Conservation (phyloP, 495 filamentous ascomycete species). For the Neurospora sp. region DNA sequence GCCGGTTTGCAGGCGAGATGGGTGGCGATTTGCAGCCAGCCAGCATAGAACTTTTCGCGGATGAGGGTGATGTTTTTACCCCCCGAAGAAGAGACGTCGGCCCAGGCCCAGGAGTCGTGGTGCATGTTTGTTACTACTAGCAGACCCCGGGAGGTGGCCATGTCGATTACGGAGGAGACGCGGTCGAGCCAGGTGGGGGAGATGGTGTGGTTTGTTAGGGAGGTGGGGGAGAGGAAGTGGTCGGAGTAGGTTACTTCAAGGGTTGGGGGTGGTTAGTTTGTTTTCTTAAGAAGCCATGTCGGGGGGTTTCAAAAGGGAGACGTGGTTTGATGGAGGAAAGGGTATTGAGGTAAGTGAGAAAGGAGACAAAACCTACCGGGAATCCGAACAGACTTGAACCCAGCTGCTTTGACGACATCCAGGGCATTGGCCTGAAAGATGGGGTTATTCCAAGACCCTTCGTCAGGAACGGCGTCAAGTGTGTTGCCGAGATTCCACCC, state of each 20-base stretch:
- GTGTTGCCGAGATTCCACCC: slow-evolving; percentile 53
- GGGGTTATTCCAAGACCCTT: slow-evolving; percentile 52
- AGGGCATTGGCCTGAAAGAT: slow-evolving; percentile 41
- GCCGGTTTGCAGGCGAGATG: slow-evolving; percentile 46
- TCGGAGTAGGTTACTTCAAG: slow-evolving; percentile 53
- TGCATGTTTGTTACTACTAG: slow-evolving; percentile 51
- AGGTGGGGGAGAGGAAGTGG: slow-evolving; percentile 36
- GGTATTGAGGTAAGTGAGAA: too few relatives aligned
- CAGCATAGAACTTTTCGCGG: slow-evolving; percentile 45
- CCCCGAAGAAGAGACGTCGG: slow-evolving; percentile 36
- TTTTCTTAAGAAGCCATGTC: neutral
- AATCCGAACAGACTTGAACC: slow-evolving; percentile 50
- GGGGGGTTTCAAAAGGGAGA: neutral
- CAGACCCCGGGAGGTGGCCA: slow-evolving; percentile 40
- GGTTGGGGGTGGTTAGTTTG: neutral
- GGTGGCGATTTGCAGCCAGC: slow-evolving; percentile 52
- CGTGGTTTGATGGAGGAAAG: neutral
- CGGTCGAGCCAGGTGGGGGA: slow-evolving; percentile 47
- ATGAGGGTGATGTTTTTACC: slow-evolving; percentile 37
- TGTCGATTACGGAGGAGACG: slow-evolving; percentile 50
- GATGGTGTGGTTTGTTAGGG: slow-evolving; percentile 44
- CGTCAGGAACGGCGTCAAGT: slow-evolving; percentile 46
- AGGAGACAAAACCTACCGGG: too few relatives aligned
- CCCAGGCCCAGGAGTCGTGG: slow-evolving; percentile 53
- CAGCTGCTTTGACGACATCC: slow-evolving; percentile 40